Evolutionary conservation across 345 rosid species (phyloP).

Genomic region (Nasturtium officinale): DNA sequence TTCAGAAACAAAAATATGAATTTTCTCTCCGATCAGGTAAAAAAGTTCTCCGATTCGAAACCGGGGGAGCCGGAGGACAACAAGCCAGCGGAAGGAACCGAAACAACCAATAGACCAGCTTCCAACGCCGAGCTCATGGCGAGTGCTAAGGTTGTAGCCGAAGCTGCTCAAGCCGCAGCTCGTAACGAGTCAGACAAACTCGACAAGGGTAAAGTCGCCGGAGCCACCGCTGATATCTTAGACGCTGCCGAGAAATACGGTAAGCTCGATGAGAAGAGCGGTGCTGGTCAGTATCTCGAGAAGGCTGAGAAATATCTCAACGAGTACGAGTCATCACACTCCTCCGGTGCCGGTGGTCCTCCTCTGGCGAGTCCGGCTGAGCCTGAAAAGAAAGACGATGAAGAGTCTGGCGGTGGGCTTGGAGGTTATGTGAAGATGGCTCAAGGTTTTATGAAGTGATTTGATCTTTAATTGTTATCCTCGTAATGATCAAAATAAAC

Average conservation of each 20-base stretch:
- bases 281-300: constrained; percentile 61
- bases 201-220: constrained; percentile 64
- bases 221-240: constrained; percentile 61
- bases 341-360: constrained; percentile 41
- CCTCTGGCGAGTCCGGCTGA: constrained; percentile 13
- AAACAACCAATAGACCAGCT: constrained; percentile 37
- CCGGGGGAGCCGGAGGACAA: constrained; percentile 26
- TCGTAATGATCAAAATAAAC: background rate
- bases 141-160: constrained; percentile 70
- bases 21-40: constrained; percentile 39
- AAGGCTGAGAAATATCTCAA: constrained; percentile 76
- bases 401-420: constrained; percentile 50
- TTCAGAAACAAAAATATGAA: constrained; percentile 22
- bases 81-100: constrained; percentile 39
- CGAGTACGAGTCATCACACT: constrained; percentile 49
- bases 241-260: constrained; percentile 67
- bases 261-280: constrained; percentile 60
- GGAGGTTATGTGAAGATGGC: constrained; percentile 65
- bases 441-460: constrained; percentile 55
- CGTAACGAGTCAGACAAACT: constrained; percentile 48
- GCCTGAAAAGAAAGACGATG: constrained; percentile 37
- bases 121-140: constrained; percentile 59
- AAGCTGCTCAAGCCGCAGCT: constrained; percentile 56
- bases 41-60: constrained; percentile 28
- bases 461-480: background rate